These are phyloP conservation scores for Boletus tylopilopsis DNA, from an alignment of 768 basidiomycete species.

Conservation along the genomic window DNA sequence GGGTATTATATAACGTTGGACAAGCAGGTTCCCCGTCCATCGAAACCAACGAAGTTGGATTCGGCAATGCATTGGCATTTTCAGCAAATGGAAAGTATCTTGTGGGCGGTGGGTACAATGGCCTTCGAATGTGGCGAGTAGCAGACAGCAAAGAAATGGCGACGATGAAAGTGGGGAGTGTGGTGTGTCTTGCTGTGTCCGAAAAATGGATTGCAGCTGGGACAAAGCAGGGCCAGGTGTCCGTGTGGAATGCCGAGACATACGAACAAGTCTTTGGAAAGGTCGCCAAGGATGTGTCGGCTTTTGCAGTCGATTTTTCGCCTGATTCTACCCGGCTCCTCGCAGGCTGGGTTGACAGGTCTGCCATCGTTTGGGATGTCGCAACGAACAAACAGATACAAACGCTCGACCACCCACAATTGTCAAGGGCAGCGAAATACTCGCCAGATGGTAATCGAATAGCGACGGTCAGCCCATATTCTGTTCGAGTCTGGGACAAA, in stretches of 20 bases:
- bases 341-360: no score
- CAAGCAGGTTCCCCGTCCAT: no score
- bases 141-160: not conserved
- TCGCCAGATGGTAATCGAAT: conserved; percentile 1
- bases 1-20: no score
- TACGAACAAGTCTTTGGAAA: not conserved
- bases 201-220: not conserved
- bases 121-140: not conserved
- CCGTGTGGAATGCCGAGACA: not conserved
- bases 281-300: no score
- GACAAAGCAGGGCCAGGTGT: not conserved
- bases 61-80: no score
- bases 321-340: not conserved
- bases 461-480: not conserved
- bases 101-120: not conserved
- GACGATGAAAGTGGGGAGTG: not conserved
- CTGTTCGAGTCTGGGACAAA: not conserved
- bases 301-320: not conserved
- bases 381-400: not conserved
- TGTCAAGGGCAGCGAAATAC: not conserved
- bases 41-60: no score
- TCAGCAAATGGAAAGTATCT: not conserved
- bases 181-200: not conserved
- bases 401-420: not conserved
- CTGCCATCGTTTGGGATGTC: not conserved